Percentiles rank a stretch among this genome's conserved stretches.
Evolutionary conservation across 768 basidiomycete species (phyloP).

Genomic region (Xanthoconium purpureum): DNA sequence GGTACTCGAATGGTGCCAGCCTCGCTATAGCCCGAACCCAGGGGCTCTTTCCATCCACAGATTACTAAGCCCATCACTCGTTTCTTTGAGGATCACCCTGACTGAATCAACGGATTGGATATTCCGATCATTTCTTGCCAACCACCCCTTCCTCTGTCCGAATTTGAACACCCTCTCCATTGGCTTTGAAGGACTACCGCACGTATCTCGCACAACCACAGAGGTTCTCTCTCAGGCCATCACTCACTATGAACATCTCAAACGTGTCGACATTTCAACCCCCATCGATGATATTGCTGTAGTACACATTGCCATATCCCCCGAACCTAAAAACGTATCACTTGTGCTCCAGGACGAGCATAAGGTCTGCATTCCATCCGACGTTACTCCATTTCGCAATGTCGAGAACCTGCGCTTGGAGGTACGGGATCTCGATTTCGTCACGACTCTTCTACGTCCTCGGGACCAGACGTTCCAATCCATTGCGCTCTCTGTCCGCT

Average conservation of each 20-base stretch:
- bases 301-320: not conserved
- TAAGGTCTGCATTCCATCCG: not conserved
- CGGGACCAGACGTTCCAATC: not conserved
- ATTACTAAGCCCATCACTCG: not conserved
- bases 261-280: not conserved
- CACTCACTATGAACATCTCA: not conserved
- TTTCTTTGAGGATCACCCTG: not conserved
- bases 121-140: not conserved
- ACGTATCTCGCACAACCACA: not conserved
- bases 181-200: accelerated
- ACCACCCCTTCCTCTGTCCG: not conserved
- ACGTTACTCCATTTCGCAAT: not conserved
- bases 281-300: not conserved
- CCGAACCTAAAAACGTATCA: not conserved
- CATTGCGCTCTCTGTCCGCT: not conserved
- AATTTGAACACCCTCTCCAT: not conserved
- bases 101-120: not conserved
- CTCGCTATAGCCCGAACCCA: no score
- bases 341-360: not conserved
- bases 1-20: not conserved
- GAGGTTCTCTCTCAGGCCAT: not conserved
- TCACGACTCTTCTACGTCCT: not conserved
- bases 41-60: not conserved
- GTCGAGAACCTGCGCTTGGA: not conserved
- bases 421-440: not conserved